Evolutionary conservation across 2,329 filamentous ascomycete species (phyloP), one percentile per base, ranked within the genome.

Genomic region (Huntiella savannae): DNA sequence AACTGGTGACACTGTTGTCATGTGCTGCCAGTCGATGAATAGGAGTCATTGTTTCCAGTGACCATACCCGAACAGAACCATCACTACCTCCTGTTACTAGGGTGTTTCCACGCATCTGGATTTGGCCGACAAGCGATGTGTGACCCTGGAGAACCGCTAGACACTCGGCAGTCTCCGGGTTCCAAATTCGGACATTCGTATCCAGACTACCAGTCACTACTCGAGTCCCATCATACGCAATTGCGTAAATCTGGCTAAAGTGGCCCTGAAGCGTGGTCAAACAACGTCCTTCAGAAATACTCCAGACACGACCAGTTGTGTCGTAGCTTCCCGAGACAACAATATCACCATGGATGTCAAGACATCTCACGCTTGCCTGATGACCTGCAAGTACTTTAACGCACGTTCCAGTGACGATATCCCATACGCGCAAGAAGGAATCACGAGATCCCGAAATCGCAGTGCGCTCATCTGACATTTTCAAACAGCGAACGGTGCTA

Each of bases 321-420:
- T 98, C 91, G 62, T 98, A 98, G 61, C 86, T 94, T 48, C 91
- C 91, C 28, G 87, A 95, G n/a, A 98, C 91, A 36, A 96, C 84
- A 53, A 94, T 77, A 62, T 98, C 88, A 46, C 87, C 91, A 59
- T 94, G 85, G 56, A 96, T 94, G 58, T 94, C 91, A 37, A 98
- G 69, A 60, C 88, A 98, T 52, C 88, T 74, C 19, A 98, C 88
- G 60, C 86, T 95, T 39, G 88, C 88, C 62, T 95, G 87, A 59
- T 98, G 88, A 8, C 91, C 88, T 35, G 94, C 81, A 35, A 98
- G 72, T 12, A 95, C 84, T 55, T 92, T 93, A 57, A 79, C 80
- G 67, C 88, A 96, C 32, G 86, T 68, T 5, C 91, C 88, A 52
- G 82, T 84, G 43, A 75, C 72, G 51, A 96, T 82, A 63, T 98